Base-by-base conservation (phyloP, 1,139 yeast genomes). In the Yamadazyma trypodendri region DNA sequence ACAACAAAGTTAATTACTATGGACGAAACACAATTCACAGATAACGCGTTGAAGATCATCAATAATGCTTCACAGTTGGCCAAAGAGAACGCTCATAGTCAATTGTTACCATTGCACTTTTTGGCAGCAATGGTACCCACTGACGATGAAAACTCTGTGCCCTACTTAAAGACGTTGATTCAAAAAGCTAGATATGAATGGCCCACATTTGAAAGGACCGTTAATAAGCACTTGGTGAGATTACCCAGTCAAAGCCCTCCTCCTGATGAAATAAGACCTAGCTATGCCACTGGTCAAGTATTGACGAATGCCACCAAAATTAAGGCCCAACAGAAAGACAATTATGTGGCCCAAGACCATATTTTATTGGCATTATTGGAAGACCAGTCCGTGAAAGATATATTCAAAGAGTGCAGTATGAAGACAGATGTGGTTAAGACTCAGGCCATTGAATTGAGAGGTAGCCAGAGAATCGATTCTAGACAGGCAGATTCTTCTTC, bases 321-420 rank as follows among this genome's bases (percentile, higher is more conserved):
- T 49, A 84, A 85, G 62, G 72, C 80, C 37, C 86, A 84, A 52
- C 99, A 92, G 58, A 92, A 92, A 61, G 99, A 92, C 62, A 72
- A 82, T 25, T 92, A 78, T 56, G 77, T 92, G 42, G 98, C 96
- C 1, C 97, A 92, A 64, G 99, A 92, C 62, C 99, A 92, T 60
- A 66, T 92, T 13, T 68, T 94, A 37, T 71, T 88, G 45, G 97
- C 97, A 0, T 68, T 94, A 36, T 68, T 92, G 40, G 94, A 89
- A 28, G 97, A 90, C 51, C 60, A 77, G 3, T 69, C 85, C 2
- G 74, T 90, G 32, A 76, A 85, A 58, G 71, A 77, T 37, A 61
- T 92, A n/a, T 77, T 90, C 54, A 87, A 87, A 56, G 94, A 84
- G 43, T 75, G 81, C 32, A 72, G 76, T 18, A 75, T 90, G 29